A percentile compares a stretch with the other conserved stretches of the same genome.
Conservation (phyloP, 352 stramenopile genomes). For the Phytophthora litchii region DNA sequence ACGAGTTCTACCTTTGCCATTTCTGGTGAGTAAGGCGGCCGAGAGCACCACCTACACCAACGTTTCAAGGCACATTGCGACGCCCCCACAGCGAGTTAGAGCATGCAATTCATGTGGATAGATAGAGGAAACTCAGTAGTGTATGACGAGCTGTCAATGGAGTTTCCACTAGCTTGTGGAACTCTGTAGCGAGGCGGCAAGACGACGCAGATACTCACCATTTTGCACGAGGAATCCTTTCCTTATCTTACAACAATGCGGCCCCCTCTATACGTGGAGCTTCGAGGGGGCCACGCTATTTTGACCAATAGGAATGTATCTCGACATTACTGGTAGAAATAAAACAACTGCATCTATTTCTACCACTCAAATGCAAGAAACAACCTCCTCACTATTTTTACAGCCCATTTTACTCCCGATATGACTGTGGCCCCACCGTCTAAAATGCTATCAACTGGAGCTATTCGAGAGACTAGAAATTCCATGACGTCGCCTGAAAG, state of each 20-base stretch:
- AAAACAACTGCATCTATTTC: not conserved
- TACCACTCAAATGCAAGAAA: conserved; percentile 4
- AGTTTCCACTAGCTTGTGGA: not conserved
- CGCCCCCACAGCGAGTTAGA: conserved; percentile 27
- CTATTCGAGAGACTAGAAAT: conserved; percentile 12
- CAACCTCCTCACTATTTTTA: conserved; percentile 28
- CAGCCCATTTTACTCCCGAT: not conserved
- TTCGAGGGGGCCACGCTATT: conserved; percentile 12
- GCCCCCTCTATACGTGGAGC: conserved; percentile 43
- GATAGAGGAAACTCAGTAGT: conserved; percentile 3
- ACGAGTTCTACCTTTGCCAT: conserved; percentile 89
- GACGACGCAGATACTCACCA: conserved; percentile 22
- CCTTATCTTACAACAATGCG: conserved; percentile 29
- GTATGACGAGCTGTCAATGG: not conserved
- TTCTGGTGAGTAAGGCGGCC: conserved; percentile 93
- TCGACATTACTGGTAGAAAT: conserved; percentile 19
- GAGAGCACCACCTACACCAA: conserved; percentile 94
- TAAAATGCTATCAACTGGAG: conserved; percentile 19
- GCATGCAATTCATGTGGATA: not conserved
- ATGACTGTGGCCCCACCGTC: not conserved
- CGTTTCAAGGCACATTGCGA: conserved; percentile 14
- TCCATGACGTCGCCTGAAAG: conserved; percentile 2
- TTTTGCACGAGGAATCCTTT: conserved; percentile 40
- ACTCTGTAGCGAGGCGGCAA: conserved; percentile 5
- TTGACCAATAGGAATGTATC: conserved; percentile 23